Conservation (phyloP, 2,329 filamentous ascomycete species). For the Fusarium circinatum region DNA sequence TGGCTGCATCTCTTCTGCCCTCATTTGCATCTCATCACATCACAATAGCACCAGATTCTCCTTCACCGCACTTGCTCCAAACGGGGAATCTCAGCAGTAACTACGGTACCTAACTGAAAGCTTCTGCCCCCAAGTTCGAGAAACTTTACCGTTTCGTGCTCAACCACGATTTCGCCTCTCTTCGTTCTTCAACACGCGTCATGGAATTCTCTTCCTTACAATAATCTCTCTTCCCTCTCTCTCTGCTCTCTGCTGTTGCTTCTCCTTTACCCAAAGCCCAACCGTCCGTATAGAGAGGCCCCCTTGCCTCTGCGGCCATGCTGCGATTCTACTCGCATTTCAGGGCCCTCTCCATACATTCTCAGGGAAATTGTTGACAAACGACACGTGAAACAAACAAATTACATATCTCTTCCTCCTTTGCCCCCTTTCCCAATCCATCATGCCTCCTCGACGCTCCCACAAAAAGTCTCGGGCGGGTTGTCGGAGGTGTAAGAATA, state of each 20-base stretch:
- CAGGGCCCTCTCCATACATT: conserved; percentile 41
- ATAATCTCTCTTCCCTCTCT: conserved; percentile 21
- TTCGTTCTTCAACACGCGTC: conserved; percentile 28
- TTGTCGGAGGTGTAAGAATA: conserved; percentile 72
- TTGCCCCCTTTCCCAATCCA: conserved; percentile 14
- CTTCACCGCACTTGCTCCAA: conserved; percentile 35
- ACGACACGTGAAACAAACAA: conserved; percentile 32
- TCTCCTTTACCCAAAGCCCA: conserved; percentile 19
- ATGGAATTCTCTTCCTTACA: conserved; percentile 35
- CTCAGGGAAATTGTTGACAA: conserved; percentile 35
- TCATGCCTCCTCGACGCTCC: conserved; percentile 72
- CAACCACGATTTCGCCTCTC: conserved; percentile 41
- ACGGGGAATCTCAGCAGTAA: conserved; percentile 1
- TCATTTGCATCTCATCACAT: conserved; percentile 35
- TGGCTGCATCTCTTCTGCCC: conserved; percentile 25
- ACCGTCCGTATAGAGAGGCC: conserved; percentile 20
- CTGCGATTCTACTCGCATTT: conserved; percentile 42
- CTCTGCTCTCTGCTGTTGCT: conserved; percentile 32
- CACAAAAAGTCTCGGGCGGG: conserved; percentile 77
- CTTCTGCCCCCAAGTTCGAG: conserved; percentile 8
- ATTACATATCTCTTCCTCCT: background rate
- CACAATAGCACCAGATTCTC: conserved; percentile 29
- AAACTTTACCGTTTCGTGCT: conserved; percentile 30
- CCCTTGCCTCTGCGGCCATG: conserved; percentile 46
- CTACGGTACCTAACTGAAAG: background rate